Evolutionary conservation across 2,329 filamentous ascomycete genomes (phyloP).

Genomic region (Penicillium sp.): DNA sequence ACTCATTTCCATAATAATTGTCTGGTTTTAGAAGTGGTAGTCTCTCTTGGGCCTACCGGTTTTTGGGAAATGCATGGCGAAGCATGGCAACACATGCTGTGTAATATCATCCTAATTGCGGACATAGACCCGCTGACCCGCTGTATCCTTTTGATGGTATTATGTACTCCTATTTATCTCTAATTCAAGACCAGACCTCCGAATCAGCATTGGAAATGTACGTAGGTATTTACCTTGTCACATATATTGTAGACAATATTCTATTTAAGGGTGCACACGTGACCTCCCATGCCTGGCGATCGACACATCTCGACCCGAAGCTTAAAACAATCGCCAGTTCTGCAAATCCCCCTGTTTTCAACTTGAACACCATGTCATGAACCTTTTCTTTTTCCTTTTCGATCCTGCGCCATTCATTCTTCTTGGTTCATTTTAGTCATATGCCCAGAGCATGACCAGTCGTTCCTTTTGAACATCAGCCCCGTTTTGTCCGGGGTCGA

Average conservation of each 20-base stretch:
- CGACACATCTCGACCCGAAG: conserved; percentile 8
- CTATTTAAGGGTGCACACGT: background rate
- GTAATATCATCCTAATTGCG: background rate
- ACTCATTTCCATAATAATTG: background rate
- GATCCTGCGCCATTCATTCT: background rate
- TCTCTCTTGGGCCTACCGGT: background rate
- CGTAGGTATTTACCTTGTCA: background rate
- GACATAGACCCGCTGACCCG: background rate
- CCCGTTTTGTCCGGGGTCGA: conserved; percentile 13
- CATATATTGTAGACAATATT: background rate
- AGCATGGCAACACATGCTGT: background rate
- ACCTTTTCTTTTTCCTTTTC: background rate
- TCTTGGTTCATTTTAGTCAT: background rate
- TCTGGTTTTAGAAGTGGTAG: background rate
- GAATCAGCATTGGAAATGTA: background rate
- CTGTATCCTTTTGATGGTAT: background rate
- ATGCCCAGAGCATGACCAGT: conserved; percentile 17
- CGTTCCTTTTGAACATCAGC: conserved; percentile 17
- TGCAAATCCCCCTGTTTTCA: conserved; percentile 8
- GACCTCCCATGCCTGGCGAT: conserved; percentile 2
- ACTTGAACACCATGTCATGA: conserved; percentile 3
- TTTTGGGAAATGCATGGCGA: background rate
- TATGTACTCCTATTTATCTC: conserved; percentile 16
- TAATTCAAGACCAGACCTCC: conserved; percentile 7
- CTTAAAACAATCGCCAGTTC: conserved; percentile 2